Evolutionary conservation across 495 filamentous ascomycete species (phyloP).

Genomic region (Tuber melanosporum): DNA sequence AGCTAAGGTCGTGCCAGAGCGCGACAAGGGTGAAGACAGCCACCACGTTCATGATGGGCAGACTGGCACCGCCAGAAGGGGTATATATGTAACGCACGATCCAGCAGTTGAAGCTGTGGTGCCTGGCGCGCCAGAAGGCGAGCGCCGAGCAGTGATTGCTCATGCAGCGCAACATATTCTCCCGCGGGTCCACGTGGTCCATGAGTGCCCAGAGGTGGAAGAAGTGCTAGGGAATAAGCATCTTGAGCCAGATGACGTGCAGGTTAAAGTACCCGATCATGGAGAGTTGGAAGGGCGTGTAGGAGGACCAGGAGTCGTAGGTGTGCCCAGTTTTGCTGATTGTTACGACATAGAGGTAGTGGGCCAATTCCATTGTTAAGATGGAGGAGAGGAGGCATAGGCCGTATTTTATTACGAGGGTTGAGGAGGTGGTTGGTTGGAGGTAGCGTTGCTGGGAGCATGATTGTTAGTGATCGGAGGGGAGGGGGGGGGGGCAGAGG

Average conservation of each 20-base stretch:
- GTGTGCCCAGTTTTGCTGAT: slow-evolving; percentile 74
- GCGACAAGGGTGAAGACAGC: slow-evolving; percentile 94
- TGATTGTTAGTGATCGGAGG: slow-evolving; percentile 52
- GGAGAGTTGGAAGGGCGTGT: slow-evolving; percentile 80
- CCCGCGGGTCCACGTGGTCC: slow-evolving; percentile 88
- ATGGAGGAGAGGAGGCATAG: slow-evolving; percentile 74
- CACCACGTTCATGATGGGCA: slow-evolving; percentile 61
- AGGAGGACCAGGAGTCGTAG: slow-evolving; percentile 59
- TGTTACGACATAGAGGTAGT: slow-evolving; percentile 88
- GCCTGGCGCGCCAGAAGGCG: slow-evolving; percentile 96
- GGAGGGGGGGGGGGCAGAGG: slow-evolving; percentile 50
- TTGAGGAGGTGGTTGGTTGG: slow-evolving; percentile 56
- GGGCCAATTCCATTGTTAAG: slow-evolving; percentile 87
- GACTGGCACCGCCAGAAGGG: slow-evolving; percentile 69
- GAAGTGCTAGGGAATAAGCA: slow-evolving; percentile 92
- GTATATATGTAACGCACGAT: slow-evolving; percentile 90
- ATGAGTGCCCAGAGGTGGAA: slow-evolving; percentile 91
- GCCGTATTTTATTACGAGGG: slow-evolving; percentile 65
- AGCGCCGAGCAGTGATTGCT: slow-evolving; percentile 85
- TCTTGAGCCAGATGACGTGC: slow-evolving; percentile 95
- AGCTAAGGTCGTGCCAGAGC: slow-evolving; percentile 94
- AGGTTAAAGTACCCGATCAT: slow-evolving; percentile 96
- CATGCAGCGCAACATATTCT: slow-evolving; percentile 98
- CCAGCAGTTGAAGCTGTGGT: slow-evolving; percentile 90
- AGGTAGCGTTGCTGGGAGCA: slow-evolving; percentile 65